Evolutionary conservation across 2,329 filamentous ascomycete species (phyloP).

Genomic region (Cladosporium phlei): DNA sequence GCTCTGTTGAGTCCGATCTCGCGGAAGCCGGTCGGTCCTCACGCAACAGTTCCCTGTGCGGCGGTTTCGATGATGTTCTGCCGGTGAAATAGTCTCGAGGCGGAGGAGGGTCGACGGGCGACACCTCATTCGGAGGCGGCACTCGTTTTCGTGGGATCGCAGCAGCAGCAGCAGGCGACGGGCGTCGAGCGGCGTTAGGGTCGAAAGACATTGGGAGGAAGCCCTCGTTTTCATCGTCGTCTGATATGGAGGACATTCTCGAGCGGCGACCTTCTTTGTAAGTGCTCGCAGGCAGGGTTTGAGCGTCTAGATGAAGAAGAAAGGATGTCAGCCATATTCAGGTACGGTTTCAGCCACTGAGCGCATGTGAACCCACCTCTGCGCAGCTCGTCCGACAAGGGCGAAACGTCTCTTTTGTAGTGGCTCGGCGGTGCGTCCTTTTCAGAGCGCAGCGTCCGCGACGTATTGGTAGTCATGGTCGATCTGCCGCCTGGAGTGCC

Average conservation of each 20-base stretch:
- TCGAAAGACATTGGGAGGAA: conserved; percentile 50
- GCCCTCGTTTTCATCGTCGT: conserved; percentile 55
- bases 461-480: no score
- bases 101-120: conserved; percentile 22
- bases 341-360: conserved; percentile 22
- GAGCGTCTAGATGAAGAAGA: conserved; percentile 46
- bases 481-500: conserved; percentile 67
- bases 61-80: conserved; percentile 27
- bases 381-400: conserved; percentile 31
- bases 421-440: conserved; percentile 25
- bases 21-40: conserved; percentile 37
- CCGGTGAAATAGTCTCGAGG: conserved; percentile 43
- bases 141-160: conserved; percentile 25
- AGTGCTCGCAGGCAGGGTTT: conserved; percentile 67
- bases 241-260: conserved; percentile 56
- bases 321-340: conserved; percentile 14
- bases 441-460: conserved; percentile 22
- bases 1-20: conserved; percentile 43
- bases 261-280: conserved; percentile 78
- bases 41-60: conserved; percentile 39
- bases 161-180: conserved; percentile 14
- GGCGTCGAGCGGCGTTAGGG: conserved; percentile 36
- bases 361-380: conserved; percentile 28
- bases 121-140: conserved; percentile 21
- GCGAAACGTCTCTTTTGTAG: conserved; percentile 32